These are phyloP conservation scores for Sabuloglossum arenarium DNA, from an alignment of 495 filamentous ascomycete species.

Conservation along the genomic window DNA sequence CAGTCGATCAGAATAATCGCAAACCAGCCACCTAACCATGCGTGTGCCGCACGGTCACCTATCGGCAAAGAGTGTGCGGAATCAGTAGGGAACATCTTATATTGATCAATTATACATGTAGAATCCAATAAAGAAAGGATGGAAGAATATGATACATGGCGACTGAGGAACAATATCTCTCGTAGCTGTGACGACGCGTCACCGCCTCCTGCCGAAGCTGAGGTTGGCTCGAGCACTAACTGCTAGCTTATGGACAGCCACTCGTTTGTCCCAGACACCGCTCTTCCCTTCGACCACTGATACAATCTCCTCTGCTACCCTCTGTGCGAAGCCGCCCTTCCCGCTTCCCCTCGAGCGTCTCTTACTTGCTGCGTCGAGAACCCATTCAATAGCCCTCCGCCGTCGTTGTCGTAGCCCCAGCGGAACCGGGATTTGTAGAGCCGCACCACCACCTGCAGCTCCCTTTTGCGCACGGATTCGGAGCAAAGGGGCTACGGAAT, in stretches of 20 bases:
- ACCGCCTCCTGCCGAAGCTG: constrained; percentile 8
- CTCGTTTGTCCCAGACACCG: constrained; percentile 59
- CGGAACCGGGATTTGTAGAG: constrained; percentile 66
- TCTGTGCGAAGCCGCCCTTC: constrained; percentile 41
- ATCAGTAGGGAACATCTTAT: neutral
- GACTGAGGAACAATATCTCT: neutral
- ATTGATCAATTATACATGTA: neutral
- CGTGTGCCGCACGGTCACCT: neutral
- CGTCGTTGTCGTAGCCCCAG: constrained; percentile 53
- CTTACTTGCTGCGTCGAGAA: constrained; percentile 59
- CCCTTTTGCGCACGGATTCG: constrained; percentile 55
- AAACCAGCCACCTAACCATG: neutral
- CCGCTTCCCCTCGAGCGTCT: constrained; percentile 42
- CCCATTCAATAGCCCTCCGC: constrained; percentile 64
- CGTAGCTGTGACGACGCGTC: neutral
- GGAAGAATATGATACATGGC: neutral
- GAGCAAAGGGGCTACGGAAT: constrained; percentile 83
- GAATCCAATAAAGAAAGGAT: neutral
- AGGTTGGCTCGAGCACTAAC: constrained; percentile 56
- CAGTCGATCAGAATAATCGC: too few relatives aligned
- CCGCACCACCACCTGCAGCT: constrained; percentile 63
- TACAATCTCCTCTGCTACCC: constrained; percentile 74
- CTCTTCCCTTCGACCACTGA: constrained; percentile 74
- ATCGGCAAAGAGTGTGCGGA: neutral
- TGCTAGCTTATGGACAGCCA: constrained; percentile 49